phyloP scores from a whole-genome alignment of 352 stramenopile genomes.

The Phytophthora tentaculata region DNA sequence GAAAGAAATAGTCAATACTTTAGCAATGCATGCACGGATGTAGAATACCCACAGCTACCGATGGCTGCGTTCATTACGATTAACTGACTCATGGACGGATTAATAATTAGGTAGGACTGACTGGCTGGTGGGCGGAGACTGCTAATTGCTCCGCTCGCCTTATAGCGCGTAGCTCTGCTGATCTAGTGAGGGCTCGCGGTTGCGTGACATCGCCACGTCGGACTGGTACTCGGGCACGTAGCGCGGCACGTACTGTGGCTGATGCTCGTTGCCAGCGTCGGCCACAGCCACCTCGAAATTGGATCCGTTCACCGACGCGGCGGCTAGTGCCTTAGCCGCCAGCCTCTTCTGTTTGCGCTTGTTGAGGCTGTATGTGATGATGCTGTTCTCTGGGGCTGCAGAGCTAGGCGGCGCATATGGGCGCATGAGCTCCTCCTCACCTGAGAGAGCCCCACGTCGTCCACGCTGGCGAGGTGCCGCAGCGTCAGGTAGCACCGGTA shows the following conservation, averaged over 20 bases:
- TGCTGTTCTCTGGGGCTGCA: constrained; percentile 44
- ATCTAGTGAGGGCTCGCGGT: constrained; percentile 54
- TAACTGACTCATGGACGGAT: constrained; percentile 10
- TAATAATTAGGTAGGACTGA: constrained; percentile 42
- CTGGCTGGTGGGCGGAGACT: constrained; percentile 17
- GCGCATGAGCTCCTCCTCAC: constrained; percentile 38
- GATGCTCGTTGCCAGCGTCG: constrained; percentile 34
- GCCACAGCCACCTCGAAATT: constrained; percentile 46
- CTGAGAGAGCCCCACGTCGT: constrained; percentile 49
- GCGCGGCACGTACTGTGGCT: constrained; percentile 42
- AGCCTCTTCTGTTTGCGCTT: constrained; percentile 67
- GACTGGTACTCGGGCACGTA: constrained; percentile 46
- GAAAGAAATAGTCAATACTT: not conserved
- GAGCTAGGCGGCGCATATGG: constrained; percentile 9
- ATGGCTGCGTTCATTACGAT: constrained; percentile 42
- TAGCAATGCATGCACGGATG: constrained; percentile 2
- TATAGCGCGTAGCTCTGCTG: constrained; percentile 70
- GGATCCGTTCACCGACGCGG: constrained; percentile 27
- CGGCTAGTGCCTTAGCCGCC: constrained; percentile 43
- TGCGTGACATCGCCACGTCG: constrained; percentile 24
- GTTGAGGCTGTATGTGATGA: constrained; percentile 65
- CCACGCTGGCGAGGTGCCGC: constrained; percentile 32
- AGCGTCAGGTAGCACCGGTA: constrained; percentile 28
- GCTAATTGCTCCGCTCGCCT: constrained; percentile 7
- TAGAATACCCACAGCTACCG: constrained; percentile 33